Conservation (phyloP, 768 basidiomycete species). For the Pleurotus tuber-regium region DNA sequence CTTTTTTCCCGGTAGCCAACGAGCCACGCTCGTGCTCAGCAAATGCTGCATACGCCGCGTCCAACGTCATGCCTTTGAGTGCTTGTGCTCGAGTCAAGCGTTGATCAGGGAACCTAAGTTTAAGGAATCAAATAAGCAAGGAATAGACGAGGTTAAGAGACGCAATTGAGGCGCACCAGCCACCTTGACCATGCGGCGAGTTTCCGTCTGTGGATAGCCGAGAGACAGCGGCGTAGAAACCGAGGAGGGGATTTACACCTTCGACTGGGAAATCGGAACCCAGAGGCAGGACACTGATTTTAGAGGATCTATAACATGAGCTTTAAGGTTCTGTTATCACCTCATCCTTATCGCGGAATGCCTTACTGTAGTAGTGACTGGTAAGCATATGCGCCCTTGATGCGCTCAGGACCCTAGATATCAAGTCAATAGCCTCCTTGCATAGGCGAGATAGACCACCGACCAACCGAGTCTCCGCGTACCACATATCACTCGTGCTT, state of each 20-base stretch:
- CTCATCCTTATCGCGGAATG: background rate
- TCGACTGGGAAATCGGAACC: slow-evolving; percentile 97
- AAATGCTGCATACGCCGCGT: slow-evolving; percentile 87
- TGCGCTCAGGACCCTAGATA: slow-evolving; percentile 69
- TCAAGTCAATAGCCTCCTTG: background rate
- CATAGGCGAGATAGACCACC: slow-evolving; percentile 9
- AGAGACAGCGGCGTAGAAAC: slow-evolving; percentile 87
- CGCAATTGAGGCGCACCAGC: slow-evolving; percentile 59
- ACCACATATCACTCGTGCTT: slow-evolving; percentile 90
- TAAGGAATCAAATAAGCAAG: slow-evolving; percentile 1
- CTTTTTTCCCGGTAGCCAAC: slow-evolving; percentile 72
- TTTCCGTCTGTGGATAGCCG: slow-evolving; percentile 64
- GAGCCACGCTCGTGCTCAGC: slow-evolving; percentile 70
- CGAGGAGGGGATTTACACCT: slow-evolving; percentile 81
- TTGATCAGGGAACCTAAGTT: slow-evolving; percentile 70
- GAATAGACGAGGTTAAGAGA: background rate
- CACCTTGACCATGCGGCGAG: slow-evolving; percentile 79
- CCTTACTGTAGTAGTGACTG: slow-evolving; percentile 68
- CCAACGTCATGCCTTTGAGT: slow-evolving; percentile 86
- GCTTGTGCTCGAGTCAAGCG: slow-evolving; percentile 79
- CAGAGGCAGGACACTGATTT: slow-evolving; percentile 60
- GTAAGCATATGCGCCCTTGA: slow-evolving; percentile 91
- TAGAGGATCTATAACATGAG: slow-evolving; percentile 59
- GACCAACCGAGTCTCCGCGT: slow-evolving; percentile 81
- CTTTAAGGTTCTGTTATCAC: too few relatives aligned